phyloP scores from a whole-genome alignment of 2,329 filamentous ascomycete species.

The Pseudodiploospora longispora region DNA sequence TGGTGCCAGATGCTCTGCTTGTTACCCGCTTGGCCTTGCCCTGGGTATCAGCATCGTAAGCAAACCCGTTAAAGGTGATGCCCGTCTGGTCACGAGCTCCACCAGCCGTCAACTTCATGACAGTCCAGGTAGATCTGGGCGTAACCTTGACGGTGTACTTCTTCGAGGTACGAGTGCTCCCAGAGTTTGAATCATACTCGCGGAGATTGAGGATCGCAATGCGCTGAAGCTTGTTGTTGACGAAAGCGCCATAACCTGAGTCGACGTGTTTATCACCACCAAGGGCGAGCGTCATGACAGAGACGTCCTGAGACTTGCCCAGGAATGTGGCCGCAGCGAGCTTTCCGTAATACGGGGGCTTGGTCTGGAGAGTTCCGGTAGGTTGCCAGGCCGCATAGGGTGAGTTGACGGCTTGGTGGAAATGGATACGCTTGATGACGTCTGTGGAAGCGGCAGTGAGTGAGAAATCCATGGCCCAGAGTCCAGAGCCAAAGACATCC shows the following conservation, averaged over 20 bases:
- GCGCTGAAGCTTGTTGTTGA: conserved; percentile 8
- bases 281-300: conserved; percentile 7
- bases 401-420: conserved; percentile 27
- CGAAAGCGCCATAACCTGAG: conserved; percentile 16
- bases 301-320: conserved; percentile 7
- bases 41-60: conserved; percentile 12
- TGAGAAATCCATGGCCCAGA: conserved; percentile 41
- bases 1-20: conserved; percentile 2
- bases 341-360: conserved; percentile 16
- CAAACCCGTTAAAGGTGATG: conserved; percentile 13
- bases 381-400: conserved; percentile 16
- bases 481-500: conserved; percentile 39
- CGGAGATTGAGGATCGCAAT: conserved; percentile 14
- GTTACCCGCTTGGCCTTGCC: conserved; percentile 8
- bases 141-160: conserved; percentile 10
- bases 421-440: conserved; percentile 28
- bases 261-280: conserved; percentile 10
- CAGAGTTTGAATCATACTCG: conserved; percentile 8
- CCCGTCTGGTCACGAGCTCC: conserved; percentile 11
- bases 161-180: conserved; percentile 2
- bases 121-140: conserved; percentile 7
- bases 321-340: conserved; percentile 14
- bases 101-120: conserved; percentile 11
- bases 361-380: conserved; percentile 7
- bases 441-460: conserved; percentile 26